Evolutionary conservation across 441 rosid species (phyloP).

Genomic region (Gossypium trilobum): DNA sequence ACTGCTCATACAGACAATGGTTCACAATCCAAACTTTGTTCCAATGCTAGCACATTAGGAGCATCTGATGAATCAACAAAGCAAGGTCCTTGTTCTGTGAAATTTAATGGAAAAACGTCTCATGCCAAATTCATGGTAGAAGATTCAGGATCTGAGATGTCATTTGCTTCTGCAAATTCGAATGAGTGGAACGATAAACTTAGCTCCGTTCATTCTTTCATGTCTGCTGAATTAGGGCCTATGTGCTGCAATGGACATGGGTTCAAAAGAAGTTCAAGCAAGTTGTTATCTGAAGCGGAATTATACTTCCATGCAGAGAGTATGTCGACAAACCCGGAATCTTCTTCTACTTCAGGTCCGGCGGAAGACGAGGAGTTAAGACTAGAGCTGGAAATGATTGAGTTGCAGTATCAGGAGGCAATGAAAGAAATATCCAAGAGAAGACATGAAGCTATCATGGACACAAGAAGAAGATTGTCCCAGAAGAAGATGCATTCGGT

Average conservation of each 20-base stretch:
- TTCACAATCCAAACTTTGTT: no score
- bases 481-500: conserved; percentile 24
- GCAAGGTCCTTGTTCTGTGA: conserved; percentile 11
- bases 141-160: conserved; percentile 29
- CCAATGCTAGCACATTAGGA: conserved; percentile 8
- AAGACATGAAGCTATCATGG: conserved; percentile 48
- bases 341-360: not conserved
- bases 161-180: conserved; percentile 35
- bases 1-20: not conserved
- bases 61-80: conserved; percentile 20
- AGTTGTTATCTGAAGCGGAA: not conserved
- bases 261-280: not conserved
- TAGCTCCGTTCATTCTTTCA: conserved; percentile 19
- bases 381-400: conserved; percentile 40
- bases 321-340: not conserved
- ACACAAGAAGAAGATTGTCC: conserved; percentile 34
- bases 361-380: conserved; percentile 30
- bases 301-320: conserved; percentile 7
- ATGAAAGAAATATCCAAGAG: conserved; percentile 34
- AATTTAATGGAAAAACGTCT: conserved; percentile 24
- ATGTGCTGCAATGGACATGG: conserved; percentile 7
- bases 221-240: conserved; percentile 24
- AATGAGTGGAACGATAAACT: conserved; percentile 24
- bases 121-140: conserved; percentile 17
- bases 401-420: conserved; percentile 36